Evolutionary conservation across 2,329 filamentous ascomycete genomes (phyloP), one percentile per base, ranked within the genome.

Genomic region (Cryphonectria parasitica): DNA sequence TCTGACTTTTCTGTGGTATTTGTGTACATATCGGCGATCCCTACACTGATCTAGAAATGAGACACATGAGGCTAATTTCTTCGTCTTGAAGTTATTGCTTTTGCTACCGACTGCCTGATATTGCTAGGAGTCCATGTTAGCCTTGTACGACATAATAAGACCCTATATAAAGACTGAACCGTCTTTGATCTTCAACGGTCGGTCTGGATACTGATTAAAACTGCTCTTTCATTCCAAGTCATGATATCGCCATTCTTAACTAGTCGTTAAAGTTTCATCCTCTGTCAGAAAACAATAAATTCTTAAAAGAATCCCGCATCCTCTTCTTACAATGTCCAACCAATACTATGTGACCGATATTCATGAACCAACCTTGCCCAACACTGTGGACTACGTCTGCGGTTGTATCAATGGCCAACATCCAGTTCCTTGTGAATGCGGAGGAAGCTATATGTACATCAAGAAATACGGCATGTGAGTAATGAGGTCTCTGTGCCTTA

Each of bases 371-470:
- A 71, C 68, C 22, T 60, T 71, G 19, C 70, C 70, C 34, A 66
- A 63, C 22, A 67, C 64, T 13, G 68, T 45, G 17, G 71, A 75
- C 31, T 71, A 72, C 28, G 62, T 71, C 54, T 75, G 74, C 60
- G 74, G 72, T n/a, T 75, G 74, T 67, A 62, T 75, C 19, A 69
- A 69, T 36, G 74, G 74, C 4, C 45, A 66, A 22, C 71, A 73
- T 28, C 69, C 69, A 19, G 66, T 69, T 34, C n/a, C 54, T 7
- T 67, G 65, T 15, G 64, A 54, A 22, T 72, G 70, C 17, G 34
- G 52, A 13, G 69, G 61, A 34, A 70, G 70, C 49, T 31, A 39
- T 4, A 31, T 54, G 1, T 70, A 54, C n/a, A 39, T 66, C 19
- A 70, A 64, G 36, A 25, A n/a, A 22, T 67, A 68, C 10, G 68